Percentiles rank a stretch among this genome's conserved stretches.
Conservation (phyloP, 2,329 filamentous ascomycete species). For the Emmonsiellopsis sp. region DNA sequence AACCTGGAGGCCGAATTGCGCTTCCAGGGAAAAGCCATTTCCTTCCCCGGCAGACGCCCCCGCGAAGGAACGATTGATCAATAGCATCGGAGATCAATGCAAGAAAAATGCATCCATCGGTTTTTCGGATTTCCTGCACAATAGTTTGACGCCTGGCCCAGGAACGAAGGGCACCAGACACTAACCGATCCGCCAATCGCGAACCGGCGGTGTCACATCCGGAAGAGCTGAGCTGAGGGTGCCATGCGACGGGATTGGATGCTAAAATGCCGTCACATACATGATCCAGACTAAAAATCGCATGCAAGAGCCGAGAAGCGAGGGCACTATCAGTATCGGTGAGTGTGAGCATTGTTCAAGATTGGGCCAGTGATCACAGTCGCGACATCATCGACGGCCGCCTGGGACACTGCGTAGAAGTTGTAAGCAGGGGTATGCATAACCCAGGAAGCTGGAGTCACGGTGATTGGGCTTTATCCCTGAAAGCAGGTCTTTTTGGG, state of each 20-base stretch:
- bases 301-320: not conserved
- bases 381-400: not conserved
- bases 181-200: not conserved
- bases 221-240: too few relatives aligned
- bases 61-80: not conserved
- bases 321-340: not conserved
- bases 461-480: not conserved
- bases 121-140: not conserved
- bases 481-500: not conserved
- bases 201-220: not conserved
- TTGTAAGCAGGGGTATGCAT: too few relatives aligned
- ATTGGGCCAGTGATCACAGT: not conserved
- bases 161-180: not conserved
- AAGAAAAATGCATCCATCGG: not conserved
- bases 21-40: not conserved
- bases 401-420: too few relatives aligned
- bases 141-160: slow-evolving; percentile 1
- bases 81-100: slow-evolving; percentile 1
- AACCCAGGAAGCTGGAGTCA: not conserved
- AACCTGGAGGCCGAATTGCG: not conserved
- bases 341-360: not conserved
- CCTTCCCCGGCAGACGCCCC: not conserved
- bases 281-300: not conserved
- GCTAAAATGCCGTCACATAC: slow-evolving; percentile 1
- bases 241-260: not conserved